Evolutionary conservation across 306 rosid genomes (phyloP), one percentile per base, ranked within the genome.

Genomic region (Inga leiocalycina): DNA sequence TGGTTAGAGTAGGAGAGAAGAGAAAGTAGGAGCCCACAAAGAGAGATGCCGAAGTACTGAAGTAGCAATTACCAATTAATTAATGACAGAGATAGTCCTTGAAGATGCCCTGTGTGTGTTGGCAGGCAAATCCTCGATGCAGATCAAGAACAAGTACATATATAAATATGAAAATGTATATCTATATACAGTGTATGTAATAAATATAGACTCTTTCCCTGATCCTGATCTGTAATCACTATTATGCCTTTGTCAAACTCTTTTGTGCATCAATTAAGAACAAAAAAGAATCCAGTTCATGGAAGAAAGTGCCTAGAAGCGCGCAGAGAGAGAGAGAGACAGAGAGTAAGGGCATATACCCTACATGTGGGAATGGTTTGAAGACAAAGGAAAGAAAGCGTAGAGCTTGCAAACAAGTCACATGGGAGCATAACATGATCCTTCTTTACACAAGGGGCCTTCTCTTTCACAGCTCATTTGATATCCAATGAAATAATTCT

Each of bases 361-460:
- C 94, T 87, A 87, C 98, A 95, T 93, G 97, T 90, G 97, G 88
- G 89, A 83, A 84, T 86, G 92, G 89, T 88, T 89, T 86, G 89
- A 89, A 88, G 92, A 88, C 94, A 94, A 86, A 93, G 94, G 87
- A 87, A 86, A 87, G 89, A 85, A 87, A 87, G 87, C 93, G 85
- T 84, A 85, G 89, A 88, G 93, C 88, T 81, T 89, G 93, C 87
- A 77, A 93, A 84, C 91, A 87, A 84, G 76, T 87, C 97, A 94
- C 97, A 90, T 93, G 98, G 97, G 98, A 93, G 91, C 20, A 84
- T 83, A 89, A 83, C 86, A 82, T 87, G 76, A 87, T 84, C 86
- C 86, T 81, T 86, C 82, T 68, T 81, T 16, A 81, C 89, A 80
- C 67, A 3, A 22, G 35, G 24, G 34, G 15, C 81, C 76, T 27